These are phyloP conservation scores for Penium margaritaceum DNA, from an alignment of 139 green algal genomes.

Conservation along the genomic window DNA sequence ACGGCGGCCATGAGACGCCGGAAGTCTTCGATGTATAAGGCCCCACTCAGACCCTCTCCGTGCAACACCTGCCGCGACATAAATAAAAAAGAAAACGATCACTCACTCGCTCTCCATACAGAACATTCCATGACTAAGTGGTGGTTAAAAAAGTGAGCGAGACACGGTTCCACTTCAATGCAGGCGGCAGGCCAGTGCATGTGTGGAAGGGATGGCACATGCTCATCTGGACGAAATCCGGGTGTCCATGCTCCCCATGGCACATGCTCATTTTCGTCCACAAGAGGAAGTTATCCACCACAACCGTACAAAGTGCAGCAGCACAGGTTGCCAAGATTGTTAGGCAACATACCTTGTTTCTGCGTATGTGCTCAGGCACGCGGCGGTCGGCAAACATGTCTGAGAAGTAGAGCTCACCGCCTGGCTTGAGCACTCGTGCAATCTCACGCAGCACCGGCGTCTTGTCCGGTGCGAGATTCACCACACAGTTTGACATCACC, in stretches of 20 bases:
- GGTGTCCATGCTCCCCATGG: not conserved
- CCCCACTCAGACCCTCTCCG: slow-evolving; percentile 88
- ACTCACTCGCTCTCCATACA: slow-evolving; percentile 82
- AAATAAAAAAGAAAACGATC: slow-evolving; percentile 50
- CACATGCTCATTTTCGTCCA: not conserved
- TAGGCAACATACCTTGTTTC: slow-evolving; percentile 57
- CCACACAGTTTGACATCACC: slow-evolving; percentile 91
- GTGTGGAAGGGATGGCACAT: too few species aligned
- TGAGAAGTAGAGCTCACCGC: slow-evolving; percentile 92
- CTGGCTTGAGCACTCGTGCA: slow-evolving; percentile 71
- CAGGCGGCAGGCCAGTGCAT: too few species aligned
- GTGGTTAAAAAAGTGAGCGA: not conserved
- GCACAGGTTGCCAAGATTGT: too few species aligned
- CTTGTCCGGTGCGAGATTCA: slow-evolving; percentile 87
- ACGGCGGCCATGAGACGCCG: slow-evolving; percentile 42
- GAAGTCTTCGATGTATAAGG: slow-evolving; percentile 91
- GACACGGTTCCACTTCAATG: too few species aligned
- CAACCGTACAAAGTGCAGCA: not conserved
- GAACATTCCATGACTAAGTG: slow-evolving; percentile 48
- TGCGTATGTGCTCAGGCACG: slow-evolving; percentile 42
- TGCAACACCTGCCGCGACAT: slow-evolving; percentile 59
- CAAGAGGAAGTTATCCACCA: not conserved
- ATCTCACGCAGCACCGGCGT: slow-evolving; percentile 56
- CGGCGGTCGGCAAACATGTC: slow-evolving; percentile 85
- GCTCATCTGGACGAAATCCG: too few species aligned